Base-by-base conservation (phyloP, 2,329 filamentous ascomycete genomes). In the Monilinia fructicola region DNA sequence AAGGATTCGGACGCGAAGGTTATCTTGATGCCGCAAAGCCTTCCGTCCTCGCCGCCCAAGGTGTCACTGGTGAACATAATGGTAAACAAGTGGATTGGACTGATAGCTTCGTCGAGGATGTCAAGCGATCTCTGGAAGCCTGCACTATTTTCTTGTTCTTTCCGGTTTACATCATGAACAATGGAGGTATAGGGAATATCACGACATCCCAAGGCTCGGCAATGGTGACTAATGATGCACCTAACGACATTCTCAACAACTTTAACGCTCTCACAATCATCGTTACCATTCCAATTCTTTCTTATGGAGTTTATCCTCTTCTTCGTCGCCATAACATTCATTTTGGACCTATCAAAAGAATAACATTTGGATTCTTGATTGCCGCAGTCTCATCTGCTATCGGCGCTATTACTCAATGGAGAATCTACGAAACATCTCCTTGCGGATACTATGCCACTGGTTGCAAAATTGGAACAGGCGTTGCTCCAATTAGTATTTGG, bases 41-140 rank as follows among this genome's bases (percentile, higher is more conserved):
- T 2, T 89, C 85, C 1, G 79, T 81, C 52, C 85, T 85, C 66
- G 89, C 89, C 0, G 64, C 68, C 0, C 92, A 89, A 86, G 56
- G 56, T 52, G 21, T 54, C 26, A 66, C 46, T 44, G 40, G 35
- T 35, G 63, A 52, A 35, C 26, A 62, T 38, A 54, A 40, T 23
- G 64, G 64, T 11, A 66, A 55, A 28, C 23, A 23, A n/a, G 92
- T 93, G 85, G 89, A 87, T 0, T 93, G 92, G 74, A 90, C 93
- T 69, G 91, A 94, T 72, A 85, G 84, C 53, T 94, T 90, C 87
- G 90, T 94, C 28, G 90, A 92, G 73, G 89, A 93, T 74, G 87
- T 93, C 61, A 83, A 83, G 62, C 88, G 90, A 77, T 88, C 89
- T 68, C 79, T 90, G 68, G 82, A 85, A 73, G 88, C 89, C 66